Percentiles rank a stretch among this genome's conserved stretches.
phyloP scores from a whole-genome alignment of 2,329 filamentous ascomycete genomes.

The Elsinoe perseae region DNA sequence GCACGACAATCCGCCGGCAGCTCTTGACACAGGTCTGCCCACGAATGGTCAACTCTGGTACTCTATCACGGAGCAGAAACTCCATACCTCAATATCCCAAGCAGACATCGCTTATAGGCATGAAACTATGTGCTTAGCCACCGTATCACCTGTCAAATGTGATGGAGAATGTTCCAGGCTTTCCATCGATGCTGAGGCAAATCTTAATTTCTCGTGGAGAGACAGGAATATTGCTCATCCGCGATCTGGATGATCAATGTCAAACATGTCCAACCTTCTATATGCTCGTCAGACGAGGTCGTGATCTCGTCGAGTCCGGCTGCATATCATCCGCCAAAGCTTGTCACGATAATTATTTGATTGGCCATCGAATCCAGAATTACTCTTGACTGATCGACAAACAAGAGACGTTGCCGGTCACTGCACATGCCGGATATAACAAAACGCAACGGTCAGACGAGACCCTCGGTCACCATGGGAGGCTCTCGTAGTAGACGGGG shows the following conservation, averaged over 20 bases:
- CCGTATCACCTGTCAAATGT: conserved; percentile 3
- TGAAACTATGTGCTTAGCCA: conserved; percentile 5
- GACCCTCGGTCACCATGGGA: background rate
- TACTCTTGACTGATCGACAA: conserved; percentile 6
- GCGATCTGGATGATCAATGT: conserved; percentile 2
- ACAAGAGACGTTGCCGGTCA: conserved; percentile 1
- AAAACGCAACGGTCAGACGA: background rate
- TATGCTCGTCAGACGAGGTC: background rate
- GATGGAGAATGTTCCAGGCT: conserved; percentile 2
- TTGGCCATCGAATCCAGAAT: conserved; percentile 9
- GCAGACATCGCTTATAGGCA: background rate
- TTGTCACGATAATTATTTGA: conserved; percentile 7
- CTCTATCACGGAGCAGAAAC: background rate
- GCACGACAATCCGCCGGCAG: background rate
- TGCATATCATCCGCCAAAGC: conserved; percentile 14
- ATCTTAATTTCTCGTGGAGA: background rate
- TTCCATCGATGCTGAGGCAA: background rate
- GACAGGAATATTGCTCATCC: background rate
- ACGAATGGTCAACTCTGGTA: background rate
- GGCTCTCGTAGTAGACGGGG: background rate
- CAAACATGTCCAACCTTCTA: conserved; percentile 3
- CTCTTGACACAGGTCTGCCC: conserved; percentile 1
- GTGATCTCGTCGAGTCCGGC: conserved; percentile 3
- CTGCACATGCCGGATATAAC: conserved; percentile 1
- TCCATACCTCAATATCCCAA: background rate